Percentiles rank a stretch among this genome's conserved stretches.
These are phyloP conservation scores for Parathielavia appendiculata DNA, from an alignment of 495 filamentous ascomycete species.

Conservation along the genomic window DNA sequence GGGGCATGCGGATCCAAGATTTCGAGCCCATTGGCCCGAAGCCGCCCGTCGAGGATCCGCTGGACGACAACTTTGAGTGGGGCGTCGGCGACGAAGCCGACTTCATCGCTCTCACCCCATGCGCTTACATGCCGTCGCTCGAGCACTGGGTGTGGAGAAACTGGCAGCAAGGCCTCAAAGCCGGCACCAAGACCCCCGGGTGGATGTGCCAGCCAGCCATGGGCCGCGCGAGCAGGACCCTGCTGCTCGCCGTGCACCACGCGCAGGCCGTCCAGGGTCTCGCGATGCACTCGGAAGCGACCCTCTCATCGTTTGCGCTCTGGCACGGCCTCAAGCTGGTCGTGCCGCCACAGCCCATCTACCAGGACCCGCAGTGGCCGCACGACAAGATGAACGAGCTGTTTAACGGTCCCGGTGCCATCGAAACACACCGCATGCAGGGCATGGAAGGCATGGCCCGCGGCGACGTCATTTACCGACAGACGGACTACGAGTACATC, in stretches of 20 bases:
- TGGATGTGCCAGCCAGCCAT: slow-evolving; percentile 13
- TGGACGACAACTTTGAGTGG: slow-evolving; percentile 6
- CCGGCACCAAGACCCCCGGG: neutral
- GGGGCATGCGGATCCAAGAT: neutral
- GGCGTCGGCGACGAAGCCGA: slow-evolving; percentile 10
- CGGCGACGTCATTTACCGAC: neutral
- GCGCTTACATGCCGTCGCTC: neutral
- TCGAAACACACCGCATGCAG: neutral
- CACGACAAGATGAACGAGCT: slow-evolving; percentile 8
- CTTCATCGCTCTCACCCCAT: slow-evolving; percentile 2
- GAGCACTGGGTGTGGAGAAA: slow-evolving; percentile 2
- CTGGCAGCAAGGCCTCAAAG: slow-evolving; percentile 1
- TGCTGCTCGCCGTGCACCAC: slow-evolving; percentile 6
- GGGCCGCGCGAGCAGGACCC: slow-evolving; percentile 4
- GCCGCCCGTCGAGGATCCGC: neutral
- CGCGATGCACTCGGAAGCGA: slow-evolving; percentile 5
- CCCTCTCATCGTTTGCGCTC: slow-evolving; percentile 6
- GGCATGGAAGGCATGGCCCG: slow-evolving; percentile 1
- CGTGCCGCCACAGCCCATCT: slow-evolving; percentile 1
- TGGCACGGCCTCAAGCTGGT: slow-evolving; percentile 10
- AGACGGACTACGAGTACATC: neutral
- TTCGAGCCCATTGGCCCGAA: slow-evolving; percentile 4
- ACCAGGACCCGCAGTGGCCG: slow-evolving; percentile 8
- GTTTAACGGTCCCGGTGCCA: neutral
- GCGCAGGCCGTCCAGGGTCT: neutral